A percentile compares a stretch with the other conserved stretches of the same genome.
These are phyloP conservation scores for Hypoxylon fragiforme DNA, from an alignment of 495 filamentous ascomycete species.

Conservation along the genomic window DNA sequence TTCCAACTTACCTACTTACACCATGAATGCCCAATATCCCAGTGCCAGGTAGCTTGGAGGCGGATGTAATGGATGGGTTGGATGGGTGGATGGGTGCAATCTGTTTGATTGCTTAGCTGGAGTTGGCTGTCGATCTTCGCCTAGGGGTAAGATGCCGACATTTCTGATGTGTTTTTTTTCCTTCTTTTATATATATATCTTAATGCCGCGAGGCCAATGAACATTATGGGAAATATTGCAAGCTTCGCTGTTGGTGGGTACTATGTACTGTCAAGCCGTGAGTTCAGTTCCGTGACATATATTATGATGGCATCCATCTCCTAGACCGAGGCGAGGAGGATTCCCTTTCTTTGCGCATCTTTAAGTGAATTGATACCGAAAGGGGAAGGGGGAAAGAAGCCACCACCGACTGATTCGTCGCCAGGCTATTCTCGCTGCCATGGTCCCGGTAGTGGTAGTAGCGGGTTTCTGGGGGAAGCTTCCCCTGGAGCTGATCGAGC, in stretches of 20 bases:
- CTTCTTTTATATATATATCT: too few species aligned
- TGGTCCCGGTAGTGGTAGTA: slow-evolving; percentile 16
- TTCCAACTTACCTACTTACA: too few species aligned
- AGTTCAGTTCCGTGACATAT: slow-evolving; percentile 9
- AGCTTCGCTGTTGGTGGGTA: slow-evolving; percentile 5
- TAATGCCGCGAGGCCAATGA: slow-evolving; percentile 15
- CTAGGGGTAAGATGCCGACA: slow-evolving; percentile 25
- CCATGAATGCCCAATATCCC: slow-evolving; percentile 20
- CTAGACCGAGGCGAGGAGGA: not conserved
- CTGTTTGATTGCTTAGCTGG: slow-evolving; percentile 11
- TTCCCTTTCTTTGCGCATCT: slow-evolving; percentile 1
- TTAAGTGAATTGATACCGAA: too few species aligned
- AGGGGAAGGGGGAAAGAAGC: not conserved
- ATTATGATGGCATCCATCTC: slow-evolving; percentile 9
- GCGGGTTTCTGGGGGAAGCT: slow-evolving; percentile 23
- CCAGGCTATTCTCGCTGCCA: slow-evolving; percentile 5
- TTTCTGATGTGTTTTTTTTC: too few species aligned
- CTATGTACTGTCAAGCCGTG: not conserved
- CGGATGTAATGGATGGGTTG: too few species aligned
- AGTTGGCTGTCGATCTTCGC: slow-evolving; percentile 16
- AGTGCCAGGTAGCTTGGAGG: slow-evolving; percentile 17
- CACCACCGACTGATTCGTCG: slow-evolving; percentile 5
- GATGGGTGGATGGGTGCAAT: slow-evolving; percentile 20
- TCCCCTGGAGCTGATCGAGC: slow-evolving; percentile 26
- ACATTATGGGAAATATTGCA: too few species aligned